Evolutionary conservation across 179 eudicot species (phyloP).

Genomic region (Dionaea muscipula): DNA sequence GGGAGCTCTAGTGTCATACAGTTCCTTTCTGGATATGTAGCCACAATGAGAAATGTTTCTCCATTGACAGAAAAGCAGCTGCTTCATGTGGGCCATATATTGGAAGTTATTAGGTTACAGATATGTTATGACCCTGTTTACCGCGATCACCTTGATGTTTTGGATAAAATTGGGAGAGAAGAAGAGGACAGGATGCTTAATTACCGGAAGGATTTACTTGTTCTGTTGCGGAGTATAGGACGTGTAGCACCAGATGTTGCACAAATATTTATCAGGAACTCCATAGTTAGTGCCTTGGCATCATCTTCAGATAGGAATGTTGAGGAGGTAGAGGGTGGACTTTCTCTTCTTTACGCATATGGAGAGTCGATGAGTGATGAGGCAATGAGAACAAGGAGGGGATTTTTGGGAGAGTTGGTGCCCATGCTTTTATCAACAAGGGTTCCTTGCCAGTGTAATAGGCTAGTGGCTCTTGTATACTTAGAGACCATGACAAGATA

Average conservation of each 20-base stretch:
- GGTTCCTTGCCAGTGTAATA: slow-evolving; percentile 79
- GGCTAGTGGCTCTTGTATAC: slow-evolving; percentile 86
- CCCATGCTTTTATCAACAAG: slow-evolving; percentile 74
- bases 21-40: slow-evolving; percentile 76
- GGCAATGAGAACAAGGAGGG: slow-evolving; percentile 57
- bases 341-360: slow-evolving; percentile 73
- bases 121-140: slow-evolving; percentile 63
- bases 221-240: slow-evolving; percentile 68
- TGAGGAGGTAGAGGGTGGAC: slow-evolving; percentile 94
- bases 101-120: slow-evolving; percentile 72
- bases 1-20: slow-evolving; percentile 58
- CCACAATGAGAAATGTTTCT: slow-evolving; percentile 67
- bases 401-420: slow-evolving; percentile 61
- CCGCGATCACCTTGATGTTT: slow-evolving; percentile 61
- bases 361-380: slow-evolving; percentile 88
- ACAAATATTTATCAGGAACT: slow-evolving; percentile 62
- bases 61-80: slow-evolving; percentile 56
- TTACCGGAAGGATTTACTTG: slow-evolving; percentile 70
- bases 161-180: slow-evolving; percentile 76
- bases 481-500: slow-evolving; percentile 82
- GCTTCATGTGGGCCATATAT: slow-evolving; percentile 64
- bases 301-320: slow-evolving; percentile 60
- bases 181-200: slow-evolving; percentile 95
- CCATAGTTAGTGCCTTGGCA: slow-evolving; percentile 47
- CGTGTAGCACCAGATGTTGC: slow-evolving; percentile 92